A percentile compares a stretch with the other conserved stretches of the same genome.
Conservation (phyloP, 73 alveolate genomes). For the Stentor coeruleus region DNA sequence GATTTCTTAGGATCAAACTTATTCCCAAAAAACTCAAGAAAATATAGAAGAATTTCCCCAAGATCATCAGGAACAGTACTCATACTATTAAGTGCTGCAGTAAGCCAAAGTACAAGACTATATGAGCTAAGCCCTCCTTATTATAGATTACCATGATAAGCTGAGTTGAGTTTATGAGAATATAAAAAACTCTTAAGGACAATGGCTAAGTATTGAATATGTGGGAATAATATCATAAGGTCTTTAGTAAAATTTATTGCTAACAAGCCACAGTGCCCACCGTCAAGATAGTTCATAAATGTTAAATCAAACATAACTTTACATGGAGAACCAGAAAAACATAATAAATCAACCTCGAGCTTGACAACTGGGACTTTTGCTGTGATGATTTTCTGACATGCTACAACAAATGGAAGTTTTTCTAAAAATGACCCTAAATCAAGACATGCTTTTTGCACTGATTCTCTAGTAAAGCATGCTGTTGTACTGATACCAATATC, state of each 20-base stretch:
- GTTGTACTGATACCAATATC: neutral
- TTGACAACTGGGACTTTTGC: slow-evolving; percentile 16
- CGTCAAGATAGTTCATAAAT: neutral
- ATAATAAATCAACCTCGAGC: neutral
- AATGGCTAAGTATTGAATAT: slow-evolving; percentile 36
- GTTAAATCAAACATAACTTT: neutral
- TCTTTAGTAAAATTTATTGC: slow-evolving; percentile 35
- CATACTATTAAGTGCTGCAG: slow-evolving; percentile 42
- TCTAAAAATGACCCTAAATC: neutral
- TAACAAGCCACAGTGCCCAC: slow-evolving; percentile 27
- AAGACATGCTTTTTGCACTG: neutral
- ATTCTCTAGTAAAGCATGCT: neutral
- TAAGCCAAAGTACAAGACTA: slow-evolving; percentile 35
- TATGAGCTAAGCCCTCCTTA: slow-evolving; percentile 56
- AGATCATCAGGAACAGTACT: slow-evolving; percentile 1
- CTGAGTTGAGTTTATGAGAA: slow-evolving; percentile 32
- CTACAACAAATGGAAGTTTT: neutral
- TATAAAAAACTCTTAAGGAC: slow-evolving; percentile 38
- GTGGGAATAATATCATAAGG: slow-evolving; percentile 33
- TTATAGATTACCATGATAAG: slow-evolving; percentile 25
- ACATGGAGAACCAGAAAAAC: neutral
- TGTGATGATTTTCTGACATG: neutral
- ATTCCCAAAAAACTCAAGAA: slow-evolving; percentile 51
- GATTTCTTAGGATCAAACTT: slow-evolving; percentile 29
- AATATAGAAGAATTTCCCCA: slow-evolving; percentile 39